A percentile compares a stretch with the other conserved stretches of the same genome.
phyloP scores from a whole-genome alignment of 2,329 filamentous ascomycete species.

The Cordyceps cateniannulata region DNA sequence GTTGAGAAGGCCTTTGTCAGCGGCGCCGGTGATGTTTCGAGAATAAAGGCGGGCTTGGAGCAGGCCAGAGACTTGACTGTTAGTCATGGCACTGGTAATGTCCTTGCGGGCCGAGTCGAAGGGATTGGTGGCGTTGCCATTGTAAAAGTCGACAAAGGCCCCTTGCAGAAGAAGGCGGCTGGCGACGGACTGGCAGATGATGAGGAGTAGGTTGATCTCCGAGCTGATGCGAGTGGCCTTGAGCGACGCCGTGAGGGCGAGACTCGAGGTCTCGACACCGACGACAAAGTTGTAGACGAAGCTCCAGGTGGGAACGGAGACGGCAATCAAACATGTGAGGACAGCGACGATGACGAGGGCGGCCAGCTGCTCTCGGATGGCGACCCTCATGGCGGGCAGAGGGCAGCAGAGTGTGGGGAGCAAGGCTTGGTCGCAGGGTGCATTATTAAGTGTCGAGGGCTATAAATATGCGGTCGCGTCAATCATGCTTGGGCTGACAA shows the following conservation, averaged over 20 bases:
- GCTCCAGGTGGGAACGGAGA: slow-evolving; percentile 71
- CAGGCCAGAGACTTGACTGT: slow-evolving; percentile 50
- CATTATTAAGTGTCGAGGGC: background rate
- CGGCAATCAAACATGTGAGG: slow-evolving; percentile 66
- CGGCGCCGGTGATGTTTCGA: slow-evolving; percentile 52
- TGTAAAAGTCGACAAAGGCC: slow-evolving; percentile 45
- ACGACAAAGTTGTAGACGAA: slow-evolving; percentile 50
- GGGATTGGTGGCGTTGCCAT: slow-evolving; percentile 49
- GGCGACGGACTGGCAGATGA: slow-evolving; percentile 64
- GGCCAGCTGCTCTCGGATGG: slow-evolving; percentile 82
- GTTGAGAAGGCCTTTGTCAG: slow-evolving; percentile 52
- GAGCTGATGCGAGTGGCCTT: slow-evolving; percentile 78
- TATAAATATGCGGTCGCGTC: background rate
- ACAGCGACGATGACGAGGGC: slow-evolving; percentile 71
- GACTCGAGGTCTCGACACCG: slow-evolving; percentile 49
- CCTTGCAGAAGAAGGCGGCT: slow-evolving; percentile 57
- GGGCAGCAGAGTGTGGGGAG: background rate
- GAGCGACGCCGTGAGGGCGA: slow-evolving; percentile 75
- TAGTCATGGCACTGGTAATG: slow-evolving; percentile 62
- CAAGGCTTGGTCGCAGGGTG: background rate
- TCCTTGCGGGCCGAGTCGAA: slow-evolving; percentile 58
- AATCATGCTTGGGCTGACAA: background rate
- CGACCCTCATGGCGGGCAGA: slow-evolving; percentile 63
- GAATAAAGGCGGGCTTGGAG: slow-evolving; percentile 69
- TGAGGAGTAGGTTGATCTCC: slow-evolving; percentile 72